A percentile compares a stretch with the other conserved stretches of the same genome.
phyloP scores from a whole-genome alignment of 352 stramenopile genomes.

The Phytophthora fragariae region DNA sequence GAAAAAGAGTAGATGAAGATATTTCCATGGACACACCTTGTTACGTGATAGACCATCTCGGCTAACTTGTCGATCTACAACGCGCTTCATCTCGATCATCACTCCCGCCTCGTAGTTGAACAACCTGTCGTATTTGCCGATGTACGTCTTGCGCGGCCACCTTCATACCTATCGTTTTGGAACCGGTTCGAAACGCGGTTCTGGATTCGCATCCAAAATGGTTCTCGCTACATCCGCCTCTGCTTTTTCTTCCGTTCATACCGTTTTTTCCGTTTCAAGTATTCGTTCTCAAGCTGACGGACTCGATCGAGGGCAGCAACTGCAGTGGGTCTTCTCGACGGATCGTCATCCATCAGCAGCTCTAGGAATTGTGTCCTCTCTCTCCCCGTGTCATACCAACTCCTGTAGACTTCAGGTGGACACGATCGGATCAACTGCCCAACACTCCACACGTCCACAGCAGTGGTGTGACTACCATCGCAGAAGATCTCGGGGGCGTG shows the following conservation, averaged over 20 bases:
- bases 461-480: slow-evolving; percentile 19
- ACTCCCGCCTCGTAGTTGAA: too few species aligned
- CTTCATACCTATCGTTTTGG: too few species aligned
- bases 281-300: slow-evolving; percentile 34
- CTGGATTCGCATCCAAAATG: too few species aligned
- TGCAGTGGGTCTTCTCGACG: slow-evolving; percentile 25
- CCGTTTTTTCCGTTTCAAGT: slow-evolving; percentile 26
- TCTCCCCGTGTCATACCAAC: slow-evolving; percentile 24
- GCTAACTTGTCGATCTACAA: too few species aligned
- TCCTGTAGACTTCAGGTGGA: slow-evolving; percentile 11
- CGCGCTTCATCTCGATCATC: too few species aligned
- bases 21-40: too few species aligned
- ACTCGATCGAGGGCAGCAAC: slow-evolving; percentile 26
- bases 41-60: too few species aligned
- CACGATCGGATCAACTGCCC: slow-evolving; percentile 22
- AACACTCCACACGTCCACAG: slow-evolving; percentile 30
- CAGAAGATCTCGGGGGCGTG: slow-evolving; percentile 33
- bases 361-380: slow-evolving; percentile 22
- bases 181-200: too few species aligned
- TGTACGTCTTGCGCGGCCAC: too few species aligned
- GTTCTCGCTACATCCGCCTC: slow-evolving; percentile 1
- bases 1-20: too few species aligned
- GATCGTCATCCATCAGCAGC: slow-evolving; percentile 26
- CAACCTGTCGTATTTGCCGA: too few species aligned
- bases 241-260: slow-evolving; percentile 16